Evolutionary conservation across 306 rosid species (phyloP).

Genomic region (Lathyrus sativus): DNA sequence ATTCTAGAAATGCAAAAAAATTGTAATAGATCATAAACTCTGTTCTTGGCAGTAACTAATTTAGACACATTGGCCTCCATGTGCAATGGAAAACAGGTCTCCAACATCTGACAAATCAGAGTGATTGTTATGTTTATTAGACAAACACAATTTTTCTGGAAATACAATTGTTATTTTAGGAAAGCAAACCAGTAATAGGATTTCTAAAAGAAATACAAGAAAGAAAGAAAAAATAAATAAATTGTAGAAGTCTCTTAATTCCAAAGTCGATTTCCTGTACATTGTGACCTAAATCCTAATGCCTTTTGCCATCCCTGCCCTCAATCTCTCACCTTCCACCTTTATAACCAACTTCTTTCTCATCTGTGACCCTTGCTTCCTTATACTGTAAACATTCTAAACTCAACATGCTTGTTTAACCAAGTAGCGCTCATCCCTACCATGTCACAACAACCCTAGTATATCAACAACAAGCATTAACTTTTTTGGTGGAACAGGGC

Average conservation of each 20-base stretch:
- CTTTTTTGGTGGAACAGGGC: slow-evolving; percentile 7
- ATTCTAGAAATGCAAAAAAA: not conserved
- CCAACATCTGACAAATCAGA: not conserved
- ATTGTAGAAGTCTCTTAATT: not conserved
- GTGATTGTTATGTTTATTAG: not conserved
- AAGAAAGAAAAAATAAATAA: not conserved
- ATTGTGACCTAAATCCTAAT: not conserved
- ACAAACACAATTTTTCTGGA: not conserved
- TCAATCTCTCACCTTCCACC: not conserved
- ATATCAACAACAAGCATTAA: slow-evolving; percentile 1
- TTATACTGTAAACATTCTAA: not conserved
- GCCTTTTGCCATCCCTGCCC: slow-evolving; percentile 6
- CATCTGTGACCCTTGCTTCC: not conserved
- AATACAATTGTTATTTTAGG: not conserved
- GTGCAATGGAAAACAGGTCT: not conserved
- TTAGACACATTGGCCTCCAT: not conserved
- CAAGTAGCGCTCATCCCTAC: not conserved
- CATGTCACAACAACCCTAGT: slow-evolving; percentile 1
- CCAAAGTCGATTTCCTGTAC: not conserved
- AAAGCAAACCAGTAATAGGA: not conserved
- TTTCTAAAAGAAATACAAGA: not conserved
- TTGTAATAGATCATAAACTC: not conserved
- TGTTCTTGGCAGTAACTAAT: not conserved
- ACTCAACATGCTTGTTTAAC: not conserved
- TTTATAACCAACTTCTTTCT: not conserved